Evolutionary conservation across 371 early-diverging fungal genomes (phyloP), one percentile per base, ranked within the genome.

Genomic region (Capniomyces stellatus): DNA sequence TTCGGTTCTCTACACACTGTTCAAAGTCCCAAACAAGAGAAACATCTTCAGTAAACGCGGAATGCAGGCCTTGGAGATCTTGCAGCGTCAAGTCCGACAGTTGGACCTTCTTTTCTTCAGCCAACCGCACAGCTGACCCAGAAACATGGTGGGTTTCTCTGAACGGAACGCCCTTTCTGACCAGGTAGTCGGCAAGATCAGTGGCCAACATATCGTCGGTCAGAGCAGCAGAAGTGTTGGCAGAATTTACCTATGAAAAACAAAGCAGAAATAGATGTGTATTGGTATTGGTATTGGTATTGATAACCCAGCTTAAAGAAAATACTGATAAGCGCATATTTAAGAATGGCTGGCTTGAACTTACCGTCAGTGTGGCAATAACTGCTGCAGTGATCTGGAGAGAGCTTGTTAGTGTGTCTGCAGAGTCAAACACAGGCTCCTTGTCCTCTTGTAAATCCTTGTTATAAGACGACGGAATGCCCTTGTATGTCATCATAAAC

Each of bases 401-500:
- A 3, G 88, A 88, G 0, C 87, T 89, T 42, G 78, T 70, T 29
- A 93, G 63, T 1, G 87, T 93, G 61, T 92, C 91, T 6, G 75
- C 81, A 19, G 93, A 82, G 58, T 94, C 94, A 69, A 96, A 94
- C 76, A 96, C 77, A 28, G 94, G 92, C 64, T 93, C 94, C 73
- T 96, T 96, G 68, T 94, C 97, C 71, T 94, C 97, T 68, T 96
- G 97, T 60, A 96, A 76, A 65, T 94, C 97, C 73, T 94, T 94
- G 78, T 96, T 96, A 73, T 96, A 96, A 12, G 97, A 91, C 66
- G 86, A 87, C 8, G 97, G 94, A 46, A 90, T 73, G 12, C 93
- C 94, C 75, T 93, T 94, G 76, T 87, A 76, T 4, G 92, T 84
- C 92, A 93, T 94, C 82, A 96, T 78, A 66, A 96, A 92, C 12